Conservation (phyloP, 2,329 filamentous ascomycete genomes). For the Cytospora chrysosperma region DNA sequence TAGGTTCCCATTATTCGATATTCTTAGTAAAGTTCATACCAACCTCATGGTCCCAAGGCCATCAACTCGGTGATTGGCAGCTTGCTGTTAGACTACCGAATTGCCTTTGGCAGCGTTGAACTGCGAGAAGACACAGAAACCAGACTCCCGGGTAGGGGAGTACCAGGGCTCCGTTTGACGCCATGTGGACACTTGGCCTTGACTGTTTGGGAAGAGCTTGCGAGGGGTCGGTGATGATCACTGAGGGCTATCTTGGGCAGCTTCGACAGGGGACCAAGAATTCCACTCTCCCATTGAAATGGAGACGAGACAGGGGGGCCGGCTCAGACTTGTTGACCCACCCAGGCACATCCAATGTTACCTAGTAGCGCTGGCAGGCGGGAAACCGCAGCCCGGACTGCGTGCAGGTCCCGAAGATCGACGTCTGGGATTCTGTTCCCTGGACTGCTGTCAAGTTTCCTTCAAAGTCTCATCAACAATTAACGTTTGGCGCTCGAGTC, state of each 20-base stretch:
- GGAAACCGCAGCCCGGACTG: background rate
- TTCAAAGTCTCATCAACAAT: constrained; percentile 8
- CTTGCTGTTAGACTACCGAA: background rate
- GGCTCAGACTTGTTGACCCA: background rate
- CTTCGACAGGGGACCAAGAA: constrained; percentile 11
- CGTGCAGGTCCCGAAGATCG: constrained; percentile 17
- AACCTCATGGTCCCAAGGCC: background rate
- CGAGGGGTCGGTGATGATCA: constrained; percentile 23
- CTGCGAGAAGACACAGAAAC: background rate
- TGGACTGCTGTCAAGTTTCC: constrained; percentile 11
- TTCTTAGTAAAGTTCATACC: background rate
- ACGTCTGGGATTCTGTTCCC: constrained; percentile 11
- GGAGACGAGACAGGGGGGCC: constrained; percentile 9
- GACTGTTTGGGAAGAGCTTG: constrained; percentile 26
- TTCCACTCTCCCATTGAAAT: constrained; percentile 11
- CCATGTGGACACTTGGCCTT: constrained; percentile 20
- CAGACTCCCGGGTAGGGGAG: background rate
- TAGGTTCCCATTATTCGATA: background rate
- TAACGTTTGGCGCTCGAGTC: background rate
- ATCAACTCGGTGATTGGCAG: background rate
- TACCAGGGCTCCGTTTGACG: constrained; percentile 1
- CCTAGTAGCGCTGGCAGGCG: background rate
- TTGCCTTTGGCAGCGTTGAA: background rate
- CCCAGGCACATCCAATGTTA: background rate
- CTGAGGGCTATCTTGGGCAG: background rate